Conservation (phyloP, 805 yeast species). For the Candida ulmi region DNA sequence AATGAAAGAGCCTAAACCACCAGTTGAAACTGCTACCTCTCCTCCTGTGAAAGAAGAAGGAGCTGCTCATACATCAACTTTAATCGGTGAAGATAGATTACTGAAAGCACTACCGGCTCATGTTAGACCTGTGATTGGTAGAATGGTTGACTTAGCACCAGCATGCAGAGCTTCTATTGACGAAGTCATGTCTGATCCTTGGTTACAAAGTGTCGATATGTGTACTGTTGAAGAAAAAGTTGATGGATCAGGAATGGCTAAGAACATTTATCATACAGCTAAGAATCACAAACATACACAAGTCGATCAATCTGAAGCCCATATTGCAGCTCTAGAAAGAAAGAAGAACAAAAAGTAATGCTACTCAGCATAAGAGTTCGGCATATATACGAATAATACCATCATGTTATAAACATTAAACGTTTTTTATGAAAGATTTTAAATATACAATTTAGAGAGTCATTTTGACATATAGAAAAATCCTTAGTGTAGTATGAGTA, state of each 20-base stretch:
- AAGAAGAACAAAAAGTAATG: constrained; percentile 45
- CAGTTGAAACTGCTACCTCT: constrained; percentile 8
- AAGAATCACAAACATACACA: constrained; percentile 75
- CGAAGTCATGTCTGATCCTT: constrained; percentile 66
- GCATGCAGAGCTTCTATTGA: constrained; percentile 81
- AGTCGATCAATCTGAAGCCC: constrained; percentile 92
- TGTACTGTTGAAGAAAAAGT: constrained; percentile 53
- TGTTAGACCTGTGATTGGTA: constrained; percentile 58
- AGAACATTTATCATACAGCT: constrained; percentile 35
- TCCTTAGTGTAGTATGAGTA: too few relatives aligned
- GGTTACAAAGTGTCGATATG: constrained; percentile 61
- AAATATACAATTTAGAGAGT: too few relatives aligned
- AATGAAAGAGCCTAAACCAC: constrained; percentile 1
- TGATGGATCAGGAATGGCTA: constrained; percentile 30
- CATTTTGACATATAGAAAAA: too few relatives aligned
- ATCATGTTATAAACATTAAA: too few relatives aligned
- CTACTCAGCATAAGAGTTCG: too few relatives aligned
- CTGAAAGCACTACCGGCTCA: constrained; percentile 67
- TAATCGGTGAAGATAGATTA: constrained; percentile 68
- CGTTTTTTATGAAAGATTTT: too few relatives aligned
- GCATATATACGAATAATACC: too few relatives aligned
- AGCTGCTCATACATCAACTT: constrained; percentile 54
- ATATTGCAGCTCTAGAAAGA: constrained; percentile 87
- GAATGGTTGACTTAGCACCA: constrained; percentile 82
- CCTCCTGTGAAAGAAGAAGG: constrained; percentile 19